Conservation (phyloP, 208 protist species). For the Acanthamoeba castellanii region DNA sequence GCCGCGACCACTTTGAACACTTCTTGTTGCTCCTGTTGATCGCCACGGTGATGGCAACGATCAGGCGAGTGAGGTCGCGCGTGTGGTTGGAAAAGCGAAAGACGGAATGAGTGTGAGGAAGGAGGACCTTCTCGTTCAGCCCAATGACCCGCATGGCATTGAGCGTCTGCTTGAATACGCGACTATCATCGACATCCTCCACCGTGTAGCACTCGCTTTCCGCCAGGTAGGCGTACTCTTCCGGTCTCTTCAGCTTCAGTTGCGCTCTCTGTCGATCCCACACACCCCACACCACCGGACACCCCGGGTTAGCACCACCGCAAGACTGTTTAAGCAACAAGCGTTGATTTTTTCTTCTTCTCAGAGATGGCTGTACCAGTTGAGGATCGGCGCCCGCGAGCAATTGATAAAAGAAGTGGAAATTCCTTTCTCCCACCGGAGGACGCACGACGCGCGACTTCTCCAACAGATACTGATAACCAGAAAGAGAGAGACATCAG, state of each 20-base stretch:
- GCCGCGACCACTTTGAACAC: constrained; percentile 92
- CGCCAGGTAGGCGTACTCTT: constrained; percentile 88
- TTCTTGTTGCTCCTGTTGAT: background rate
- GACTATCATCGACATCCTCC: constrained; percentile 88
- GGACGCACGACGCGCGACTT: constrained; percentile 80
- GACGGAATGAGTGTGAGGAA: background rate
- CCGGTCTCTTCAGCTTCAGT: constrained; percentile 58
- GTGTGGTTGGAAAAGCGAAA: background rate
- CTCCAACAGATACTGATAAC: constrained; percentile 65
- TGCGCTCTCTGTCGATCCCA: background rate
- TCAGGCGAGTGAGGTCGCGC: background rate
- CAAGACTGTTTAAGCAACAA: background rate
- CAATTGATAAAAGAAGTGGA: constrained; percentile 97
- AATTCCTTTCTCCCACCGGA: constrained; percentile 94
- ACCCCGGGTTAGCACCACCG: background rate
- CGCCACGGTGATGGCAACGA: too few species aligned
- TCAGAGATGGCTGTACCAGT: background rate
- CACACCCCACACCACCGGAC: background rate
- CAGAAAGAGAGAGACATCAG: too few species aligned
- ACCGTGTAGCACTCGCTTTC: constrained; percentile 84
- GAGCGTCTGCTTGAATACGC: constrained; percentile 81
- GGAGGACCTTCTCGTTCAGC: background rate
- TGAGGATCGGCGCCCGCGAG: background rate
- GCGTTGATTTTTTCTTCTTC: too few species aligned
- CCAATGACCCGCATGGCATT: constrained; percentile 66